Evolutionary conservation across 495 filamentous ascomycete genomes (phyloP).

Genomic region (Penicillium paxilli): DNA sequence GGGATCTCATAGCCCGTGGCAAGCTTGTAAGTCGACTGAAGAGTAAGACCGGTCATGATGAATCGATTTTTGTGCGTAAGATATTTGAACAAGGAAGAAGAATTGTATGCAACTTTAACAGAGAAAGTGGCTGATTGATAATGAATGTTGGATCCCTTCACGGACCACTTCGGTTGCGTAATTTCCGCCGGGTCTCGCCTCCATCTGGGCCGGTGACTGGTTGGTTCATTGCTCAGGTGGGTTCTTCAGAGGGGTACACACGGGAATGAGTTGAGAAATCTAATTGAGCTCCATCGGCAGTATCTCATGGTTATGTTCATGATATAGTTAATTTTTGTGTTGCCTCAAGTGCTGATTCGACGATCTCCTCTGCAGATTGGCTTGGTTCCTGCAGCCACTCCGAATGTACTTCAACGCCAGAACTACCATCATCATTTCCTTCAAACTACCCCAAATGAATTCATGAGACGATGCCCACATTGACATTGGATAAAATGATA

Average conservation of each 20-base stretch:
- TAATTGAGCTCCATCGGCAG: neutral
- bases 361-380: too few relatives aligned
- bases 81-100: neutral
- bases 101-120: neutral
- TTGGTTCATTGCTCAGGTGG: conserved; percentile 12
- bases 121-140: conserved; percentile 12
- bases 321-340: too few relatives aligned
- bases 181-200: conserved; percentile 7
- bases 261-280: too few relatives aligned
- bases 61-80: conserved; percentile 8
- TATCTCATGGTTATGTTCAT: neutral
- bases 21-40: conserved; percentile 67
- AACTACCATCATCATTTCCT: too few relatives aligned
- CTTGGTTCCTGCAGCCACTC: too few relatives aligned
- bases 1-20: conserved; percentile 80
- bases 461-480: too few relatives aligned
- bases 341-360: too few relatives aligned
- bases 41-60: conserved; percentile 56
- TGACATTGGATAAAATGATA: neutral
- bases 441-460: too few relatives aligned
- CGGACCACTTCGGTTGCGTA: conserved; percentile 17
- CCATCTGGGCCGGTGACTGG: conserved; percentile 9
- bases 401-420: too few relatives aligned
- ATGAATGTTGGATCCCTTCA: neutral
- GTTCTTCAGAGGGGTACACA: neutral